Conservation (phyloP, 2,329 filamentous ascomycete genomes). For the Celoporthe dispersa region DNA sequence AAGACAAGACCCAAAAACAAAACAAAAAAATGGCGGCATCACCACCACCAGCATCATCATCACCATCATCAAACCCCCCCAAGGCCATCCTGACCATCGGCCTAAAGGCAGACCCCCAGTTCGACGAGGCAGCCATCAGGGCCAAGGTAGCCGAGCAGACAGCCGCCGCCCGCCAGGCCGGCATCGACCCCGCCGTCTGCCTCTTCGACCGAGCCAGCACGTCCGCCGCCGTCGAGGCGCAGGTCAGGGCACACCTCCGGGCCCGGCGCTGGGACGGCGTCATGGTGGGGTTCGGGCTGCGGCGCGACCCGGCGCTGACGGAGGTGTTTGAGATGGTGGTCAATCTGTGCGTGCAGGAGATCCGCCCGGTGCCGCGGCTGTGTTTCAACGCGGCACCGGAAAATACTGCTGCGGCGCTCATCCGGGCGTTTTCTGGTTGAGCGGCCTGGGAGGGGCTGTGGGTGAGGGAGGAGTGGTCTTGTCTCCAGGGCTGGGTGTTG, state of each 20-base stretch:
- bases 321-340: neutral
- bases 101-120: neutral
- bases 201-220: neutral
- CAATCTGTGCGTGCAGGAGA: neutral
- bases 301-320: neutral
- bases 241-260: neutral
- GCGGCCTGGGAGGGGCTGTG: no score
- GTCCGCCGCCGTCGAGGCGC: neutral
- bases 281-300: neutral
- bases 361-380: neutral
- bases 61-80: neutral
- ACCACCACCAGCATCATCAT: no score
- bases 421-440: no score
- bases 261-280: neutral
- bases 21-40: neutral
- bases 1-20: no score
- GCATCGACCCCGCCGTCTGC: neutral
- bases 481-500: no score
- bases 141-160: neutral
- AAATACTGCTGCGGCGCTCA: no score
- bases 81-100: conserved; percentile 3
- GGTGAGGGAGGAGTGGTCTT: no score
- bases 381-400: neutral
- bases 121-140: neutral
- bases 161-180: neutral